Conservation (phyloP, 2,329 filamentous ascomycete species). For the Claviceps pusilla region DNA sequence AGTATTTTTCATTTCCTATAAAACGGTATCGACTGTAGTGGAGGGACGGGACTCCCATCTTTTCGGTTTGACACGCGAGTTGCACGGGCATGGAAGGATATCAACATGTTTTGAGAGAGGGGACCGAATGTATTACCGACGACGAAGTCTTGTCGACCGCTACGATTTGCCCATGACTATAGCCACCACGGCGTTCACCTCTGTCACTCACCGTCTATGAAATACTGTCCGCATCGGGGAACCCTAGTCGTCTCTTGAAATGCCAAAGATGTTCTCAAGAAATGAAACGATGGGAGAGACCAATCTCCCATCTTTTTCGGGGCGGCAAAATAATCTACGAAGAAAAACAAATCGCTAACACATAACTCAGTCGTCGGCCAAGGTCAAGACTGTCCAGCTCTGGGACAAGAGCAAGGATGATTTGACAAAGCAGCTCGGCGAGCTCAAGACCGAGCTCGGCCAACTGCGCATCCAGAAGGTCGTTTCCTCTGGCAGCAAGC, state of each 20-base stretch:
- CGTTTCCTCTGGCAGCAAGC: constrained; percentile 83
- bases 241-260: not conserved
- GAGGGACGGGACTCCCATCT: not conserved
- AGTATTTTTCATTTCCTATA: not conserved
- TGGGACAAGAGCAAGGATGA: constrained; percentile 99
- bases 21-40: not conserved
- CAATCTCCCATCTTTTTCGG: too few relatives aligned
- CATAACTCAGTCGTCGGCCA: constrained; percentile 29
- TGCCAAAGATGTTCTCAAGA: too few relatives aligned
- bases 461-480: constrained; percentile 98
- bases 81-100: not conserved
- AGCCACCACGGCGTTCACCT: too few relatives aligned
- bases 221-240: not conserved
- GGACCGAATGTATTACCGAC: not conserved
- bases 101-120: too few relatives aligned
- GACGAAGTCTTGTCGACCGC: not conserved
- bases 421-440: constrained; percentile 82
- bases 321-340: not conserved
- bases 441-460: constrained; percentile 92
- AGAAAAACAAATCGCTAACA: not conserved
- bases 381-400: constrained; percentile 91
- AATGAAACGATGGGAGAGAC: not conserved
- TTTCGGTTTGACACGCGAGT: not conserved
- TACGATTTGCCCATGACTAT: not conserved
- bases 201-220: not conserved